These are phyloP conservation scores for Obelidium mucronatum DNA, from an alignment of 192 early-diverging fungal genomes.

Conservation along the genomic window DNA sequence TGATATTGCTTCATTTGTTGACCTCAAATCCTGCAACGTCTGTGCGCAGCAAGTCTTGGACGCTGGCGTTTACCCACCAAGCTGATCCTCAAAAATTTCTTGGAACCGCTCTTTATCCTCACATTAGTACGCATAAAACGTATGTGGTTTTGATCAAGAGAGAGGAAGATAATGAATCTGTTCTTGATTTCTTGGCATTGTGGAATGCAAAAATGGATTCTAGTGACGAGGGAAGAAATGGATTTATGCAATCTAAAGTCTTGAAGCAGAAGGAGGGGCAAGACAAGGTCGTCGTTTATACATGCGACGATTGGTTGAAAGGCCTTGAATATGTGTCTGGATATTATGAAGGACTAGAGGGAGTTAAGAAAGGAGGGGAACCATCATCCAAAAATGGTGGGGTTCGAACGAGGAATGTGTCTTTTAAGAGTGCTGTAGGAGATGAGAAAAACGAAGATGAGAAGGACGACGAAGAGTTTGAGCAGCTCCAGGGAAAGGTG, in stretches of 20 bases:
- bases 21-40: not conserved
- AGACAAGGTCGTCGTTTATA: constrained; percentile 36
- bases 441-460: not conserved
- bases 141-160: constrained; percentile 29
- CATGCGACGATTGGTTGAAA: constrained; percentile 39
- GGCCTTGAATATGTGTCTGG: constrained; percentile 36
- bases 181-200: constrained; percentile 36
- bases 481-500: not conserved
- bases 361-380: constrained; percentile 4
- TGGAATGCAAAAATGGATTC: constrained; percentile 11
- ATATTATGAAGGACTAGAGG: constrained; percentile 31
- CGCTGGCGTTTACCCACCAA: constrained; percentile 29
- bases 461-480: constrained; percentile 6
- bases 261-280: constrained; percentile 3
- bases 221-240: not conserved
- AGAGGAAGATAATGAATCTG: not conserved
- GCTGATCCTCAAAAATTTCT: constrained; percentile 6
- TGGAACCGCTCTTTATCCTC: not conserved
- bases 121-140: constrained; percentile 8
- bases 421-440: not conserved
- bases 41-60: not conserved
- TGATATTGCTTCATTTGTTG: constrained; percentile 26
- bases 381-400: not conserved
- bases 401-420: not conserved
- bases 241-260: constrained; percentile 11